These are phyloP conservation scores for Clarireedia paspali DNA, from an alignment of 2,329 filamentous ascomycete genomes.

Conservation along the genomic window DNA sequence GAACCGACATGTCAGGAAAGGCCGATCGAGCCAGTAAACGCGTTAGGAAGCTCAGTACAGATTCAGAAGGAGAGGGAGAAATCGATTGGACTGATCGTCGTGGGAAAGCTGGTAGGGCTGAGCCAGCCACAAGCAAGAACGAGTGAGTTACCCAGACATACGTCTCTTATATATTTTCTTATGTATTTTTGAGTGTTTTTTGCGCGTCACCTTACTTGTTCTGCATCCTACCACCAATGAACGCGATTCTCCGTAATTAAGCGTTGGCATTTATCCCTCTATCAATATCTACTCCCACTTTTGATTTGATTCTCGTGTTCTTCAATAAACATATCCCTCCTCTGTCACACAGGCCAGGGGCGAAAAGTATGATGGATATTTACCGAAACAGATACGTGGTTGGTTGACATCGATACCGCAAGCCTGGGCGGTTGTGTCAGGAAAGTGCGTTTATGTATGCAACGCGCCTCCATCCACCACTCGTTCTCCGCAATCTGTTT, in stretches of 20 bases:
- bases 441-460: slow-evolving; percentile 13
- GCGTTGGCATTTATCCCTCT: neutral
- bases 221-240: neutral
- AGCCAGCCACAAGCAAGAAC: slow-evolving; percentile 15
- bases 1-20: slow-evolving; percentile 19
- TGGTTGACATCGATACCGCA: neutral
- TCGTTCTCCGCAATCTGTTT: slow-evolving; percentile 11
- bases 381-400: neutral
- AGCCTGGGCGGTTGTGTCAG: neutral
- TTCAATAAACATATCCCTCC: neutral
- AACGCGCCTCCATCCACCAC: slow-evolving; percentile 10
- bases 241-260: slow-evolving; percentile 7
- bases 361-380: neutral
- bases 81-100: slow-evolving; percentile 18
- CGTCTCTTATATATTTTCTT: neutral
- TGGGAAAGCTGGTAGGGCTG: slow-evolving; percentile 16
- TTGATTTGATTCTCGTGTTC: slow-evolving; percentile 4
- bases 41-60: slow-evolving; percentile 24
- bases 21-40: slow-evolving; percentile 23
- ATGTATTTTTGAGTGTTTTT: too few species aligned
- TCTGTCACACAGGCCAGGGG: slow-evolving; percentile 1
- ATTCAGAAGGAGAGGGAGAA: slow-evolving; percentile 22
- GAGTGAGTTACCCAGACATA: slow-evolving; percentile 15
- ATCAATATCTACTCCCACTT: neutral
- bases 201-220: slow-evolving; percentile 1